phyloP scores from a whole-genome alignment of 164 flowering plant genomes.

The Nymphaea colorata region DNA sequence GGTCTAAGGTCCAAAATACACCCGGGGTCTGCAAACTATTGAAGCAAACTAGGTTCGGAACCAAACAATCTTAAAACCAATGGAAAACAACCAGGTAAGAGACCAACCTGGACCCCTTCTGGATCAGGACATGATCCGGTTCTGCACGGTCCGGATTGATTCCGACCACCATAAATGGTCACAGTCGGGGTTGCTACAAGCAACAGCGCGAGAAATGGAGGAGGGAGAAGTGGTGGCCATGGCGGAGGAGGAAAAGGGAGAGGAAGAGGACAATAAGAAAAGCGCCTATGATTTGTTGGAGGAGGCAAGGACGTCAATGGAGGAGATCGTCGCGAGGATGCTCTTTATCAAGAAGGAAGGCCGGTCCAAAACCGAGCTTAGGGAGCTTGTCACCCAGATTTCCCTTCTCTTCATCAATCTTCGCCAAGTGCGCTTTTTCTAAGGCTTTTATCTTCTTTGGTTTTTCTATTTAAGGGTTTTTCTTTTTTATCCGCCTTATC shows the following conservation, averaged over 20 bases:
- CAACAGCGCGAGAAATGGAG: background rate
- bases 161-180: no score
- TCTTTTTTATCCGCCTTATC: background rate
- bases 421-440: slow-evolving; percentile 53
- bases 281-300: slow-evolving; percentile 48
- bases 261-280: slow-evolving; percentile 9
- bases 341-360: slow-evolving; percentile 53
- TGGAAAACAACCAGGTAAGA: no score
- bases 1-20: no score
- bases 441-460: background rate
- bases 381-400: slow-evolving; percentile 71
- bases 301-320: slow-evolving; percentile 44
- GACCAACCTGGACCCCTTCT: no score
- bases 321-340: slow-evolving; percentile 78
- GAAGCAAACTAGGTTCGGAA: no score
- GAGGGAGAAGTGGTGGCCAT: slow-evolving; percentile 3
- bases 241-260: background rate
- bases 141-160: no score
- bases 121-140: no score
- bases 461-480: background rate
- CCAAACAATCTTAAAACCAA: no score
- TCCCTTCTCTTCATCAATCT: slow-evolving; percentile 73
- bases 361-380: slow-evolving; percentile 49
- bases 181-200: no score
- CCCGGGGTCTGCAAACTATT: no score